These are phyloP conservation scores for Iris macrosiphon DNA, from an alignment of 106 monocot genomes.

Conservation along the genomic window DNA sequence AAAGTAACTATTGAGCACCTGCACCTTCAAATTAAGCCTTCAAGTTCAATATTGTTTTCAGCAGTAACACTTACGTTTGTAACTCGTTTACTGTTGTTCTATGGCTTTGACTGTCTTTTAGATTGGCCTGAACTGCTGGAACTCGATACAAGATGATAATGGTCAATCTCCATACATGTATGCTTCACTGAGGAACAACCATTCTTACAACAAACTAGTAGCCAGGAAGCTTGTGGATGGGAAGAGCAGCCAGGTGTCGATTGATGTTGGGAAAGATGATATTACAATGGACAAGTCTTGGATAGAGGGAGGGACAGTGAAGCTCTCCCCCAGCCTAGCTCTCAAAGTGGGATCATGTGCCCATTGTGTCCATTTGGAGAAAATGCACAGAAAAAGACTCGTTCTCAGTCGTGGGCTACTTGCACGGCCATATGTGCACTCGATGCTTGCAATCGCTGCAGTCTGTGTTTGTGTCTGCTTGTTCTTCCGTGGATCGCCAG, in stretches of 20 bases:
- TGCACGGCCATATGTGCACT: constrained; percentile 41
- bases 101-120: too few relatives aligned
- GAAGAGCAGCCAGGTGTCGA: constrained; percentile 29
- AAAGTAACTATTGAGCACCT: too few relatives aligned
- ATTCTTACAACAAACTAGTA: constrained; percentile 34
- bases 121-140: constrained; percentile 47
- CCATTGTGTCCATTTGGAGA: constrained; percentile 33
- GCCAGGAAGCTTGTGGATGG: constrained; percentile 25
- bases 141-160: constrained; percentile 27
- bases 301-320: constrained; percentile 1
- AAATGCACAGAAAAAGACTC: background rate
- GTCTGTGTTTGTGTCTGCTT: constrained; percentile 87
- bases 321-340: background rate
- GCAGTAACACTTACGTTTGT: constrained; percentile 22
- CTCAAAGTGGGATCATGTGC: constrained; percentile 17
- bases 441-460: constrained; percentile 69
- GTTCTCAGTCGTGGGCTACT: constrained; percentile 36
- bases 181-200: constrained; percentile 28
- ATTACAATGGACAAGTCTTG: constrained; percentile 8
- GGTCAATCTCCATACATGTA: constrained; percentile 35
- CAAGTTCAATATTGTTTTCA: too few relatives aligned
- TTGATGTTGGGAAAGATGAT: constrained; percentile 13
- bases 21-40: too few relatives aligned
- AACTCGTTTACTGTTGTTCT: too few relatives aligned
- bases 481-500: constrained; percentile 52